A percentile compares a stretch with the other conserved stretches of the same genome.
phyloP scores from a whole-genome alignment of 495 filamentous ascomycete genomes.

The Annulohypoxylon nitens region DNA sequence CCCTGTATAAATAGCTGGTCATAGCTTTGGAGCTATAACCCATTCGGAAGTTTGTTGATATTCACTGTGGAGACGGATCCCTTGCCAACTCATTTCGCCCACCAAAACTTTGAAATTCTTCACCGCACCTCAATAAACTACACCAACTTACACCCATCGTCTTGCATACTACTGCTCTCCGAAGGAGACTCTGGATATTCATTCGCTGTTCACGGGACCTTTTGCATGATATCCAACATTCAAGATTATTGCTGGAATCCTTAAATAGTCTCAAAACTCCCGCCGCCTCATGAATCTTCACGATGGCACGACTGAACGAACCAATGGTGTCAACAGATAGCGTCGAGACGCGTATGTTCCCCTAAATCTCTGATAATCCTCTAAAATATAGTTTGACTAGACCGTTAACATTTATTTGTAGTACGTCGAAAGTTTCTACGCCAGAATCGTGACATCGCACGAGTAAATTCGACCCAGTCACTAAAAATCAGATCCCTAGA shows the following conservation, averaged over 20 bases:
- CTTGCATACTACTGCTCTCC: conserved; percentile 14
- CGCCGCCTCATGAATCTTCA: conserved; percentile 50
- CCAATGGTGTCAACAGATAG: conserved; percentile 75
- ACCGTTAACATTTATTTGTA: conserved; percentile 49
- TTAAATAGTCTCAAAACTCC: conserved; percentile 32
- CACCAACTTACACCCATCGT: conserved; percentile 31
- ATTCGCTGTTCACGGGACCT: conserved; percentile 30
- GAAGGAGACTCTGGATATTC: conserved; percentile 13
- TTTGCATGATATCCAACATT: conserved; percentile 28
- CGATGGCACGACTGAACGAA: conserved; percentile 95
- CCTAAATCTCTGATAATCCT: neutral
- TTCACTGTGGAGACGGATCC: conserved; percentile 39
- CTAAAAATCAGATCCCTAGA: conserved; percentile 89
- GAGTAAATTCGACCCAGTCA: conserved; percentile 90
- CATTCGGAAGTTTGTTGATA: conserved; percentile 48
- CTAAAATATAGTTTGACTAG: conserved; percentile 28
- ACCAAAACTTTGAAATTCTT: conserved; percentile 42
- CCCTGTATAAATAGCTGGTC: conserved; percentile 31
- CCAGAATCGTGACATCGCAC: conserved; percentile 94
- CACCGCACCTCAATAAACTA: conserved; percentile 40
- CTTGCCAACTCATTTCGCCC: conserved; percentile 46
- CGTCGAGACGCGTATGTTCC: conserved; percentile 81
- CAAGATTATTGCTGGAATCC: conserved; percentile 36
- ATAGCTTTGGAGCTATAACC: conserved; percentile 36
- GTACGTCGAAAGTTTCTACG: conserved; percentile 89